phyloP scores from a whole-genome alignment of 352 stramenopile genomes.

The Phytophthora fragariaefolia region DNA sequence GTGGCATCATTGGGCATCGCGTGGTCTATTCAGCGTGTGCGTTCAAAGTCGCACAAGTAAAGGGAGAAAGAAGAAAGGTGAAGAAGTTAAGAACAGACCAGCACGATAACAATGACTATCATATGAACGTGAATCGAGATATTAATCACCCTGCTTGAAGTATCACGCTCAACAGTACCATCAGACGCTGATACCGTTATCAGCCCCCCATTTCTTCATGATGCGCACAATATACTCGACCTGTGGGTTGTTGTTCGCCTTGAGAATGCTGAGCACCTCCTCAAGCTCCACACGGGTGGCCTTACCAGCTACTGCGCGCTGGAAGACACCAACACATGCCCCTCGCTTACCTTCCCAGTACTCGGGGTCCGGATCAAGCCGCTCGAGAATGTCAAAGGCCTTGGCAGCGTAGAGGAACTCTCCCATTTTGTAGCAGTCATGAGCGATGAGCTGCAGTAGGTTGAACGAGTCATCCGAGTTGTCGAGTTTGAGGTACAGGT shows the following conservation, averaged over 20 bases:
- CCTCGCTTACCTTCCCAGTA: constrained; percentile 97
- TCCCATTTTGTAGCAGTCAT: constrained; percentile 98
- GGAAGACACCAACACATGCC: constrained; percentile 95
- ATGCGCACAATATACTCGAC: constrained; percentile 96
- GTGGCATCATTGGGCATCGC: constrained; percentile 64
- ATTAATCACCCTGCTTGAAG: constrained; percentile 8
- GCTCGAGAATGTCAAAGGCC: constrained; percentile 94
- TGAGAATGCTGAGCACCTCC: constrained; percentile 93
- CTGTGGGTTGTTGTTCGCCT: constrained; percentile 94
- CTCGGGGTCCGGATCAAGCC: constrained; percentile 94
- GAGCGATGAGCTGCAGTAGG: constrained; percentile 95
- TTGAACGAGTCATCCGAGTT: constrained; percentile 96
- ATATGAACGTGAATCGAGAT: constrained; percentile 9
- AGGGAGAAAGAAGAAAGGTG: neutral
- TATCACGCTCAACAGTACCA: too few relatives aligned
- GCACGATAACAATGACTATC: constrained; percentile 10
- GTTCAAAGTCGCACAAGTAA: constrained; percentile 47
- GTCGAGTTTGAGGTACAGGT: constrained; percentile 97
- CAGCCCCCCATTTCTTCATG: constrained; percentile 95
- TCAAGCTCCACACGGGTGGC: constrained; percentile 89
- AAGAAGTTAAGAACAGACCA: neutral
- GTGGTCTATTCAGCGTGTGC: constrained; percentile 62
- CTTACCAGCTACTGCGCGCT: constrained; percentile 93
- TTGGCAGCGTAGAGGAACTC: constrained; percentile 96
- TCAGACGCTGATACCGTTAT: constrained; percentile 90